Percentiles rank a stretch among this genome's conserved stretches.
phyloP scores from a whole-genome alignment of 1,139 yeast genomes.

The Martiniozyma asiatica region DNA sequence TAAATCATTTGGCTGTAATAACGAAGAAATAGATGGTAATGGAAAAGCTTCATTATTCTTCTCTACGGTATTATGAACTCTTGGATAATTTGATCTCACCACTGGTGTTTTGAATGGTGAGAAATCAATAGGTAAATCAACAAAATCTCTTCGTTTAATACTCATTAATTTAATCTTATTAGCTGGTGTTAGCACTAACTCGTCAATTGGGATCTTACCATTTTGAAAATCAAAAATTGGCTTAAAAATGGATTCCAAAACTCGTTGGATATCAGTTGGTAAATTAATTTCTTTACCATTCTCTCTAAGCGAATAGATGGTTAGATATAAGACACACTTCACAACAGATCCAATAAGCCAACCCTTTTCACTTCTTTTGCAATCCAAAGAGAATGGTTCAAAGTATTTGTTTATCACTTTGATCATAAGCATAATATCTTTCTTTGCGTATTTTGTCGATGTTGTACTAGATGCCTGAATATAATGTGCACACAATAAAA shows the following conservation, averaged over 20 bases:
- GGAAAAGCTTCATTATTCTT: neutral
- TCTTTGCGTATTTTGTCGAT: constrained; percentile 4
- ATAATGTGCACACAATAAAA: constrained; percentile 17
- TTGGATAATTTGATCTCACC: neutral
- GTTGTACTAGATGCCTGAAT: constrained; percentile 11
- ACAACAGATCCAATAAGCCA: constrained; percentile 10
- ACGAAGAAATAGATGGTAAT: neutral
- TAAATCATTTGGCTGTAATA: neutral
- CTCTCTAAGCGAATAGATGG: constrained; percentile 6
- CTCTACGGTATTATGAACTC: neutral
- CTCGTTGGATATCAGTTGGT: constrained; percentile 1
- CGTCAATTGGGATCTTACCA: constrained; percentile 1
- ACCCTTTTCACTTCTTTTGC: constrained; percentile 8
- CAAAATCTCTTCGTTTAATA: neutral
- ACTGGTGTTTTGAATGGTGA: neutral
- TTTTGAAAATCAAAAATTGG: constrained; percentile 1
- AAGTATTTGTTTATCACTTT: constrained; percentile 11
- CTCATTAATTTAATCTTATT: constrained; percentile 1
- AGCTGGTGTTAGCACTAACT: constrained; percentile 1
- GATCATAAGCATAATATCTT: constrained; percentile 16
- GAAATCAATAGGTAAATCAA: constrained; percentile 4
- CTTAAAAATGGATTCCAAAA: constrained; percentile 4
- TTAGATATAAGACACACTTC: constrained; percentile 10
- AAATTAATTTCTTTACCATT: neutral
- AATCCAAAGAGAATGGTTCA: constrained; percentile 4